A percentile compares a stretch with the other conserved stretches of the same genome.
These are phyloP conservation scores for Blastomyces silverae DNA, from an alignment of 2,329 filamentous ascomycete genomes.

Conservation along the genomic window DNA sequence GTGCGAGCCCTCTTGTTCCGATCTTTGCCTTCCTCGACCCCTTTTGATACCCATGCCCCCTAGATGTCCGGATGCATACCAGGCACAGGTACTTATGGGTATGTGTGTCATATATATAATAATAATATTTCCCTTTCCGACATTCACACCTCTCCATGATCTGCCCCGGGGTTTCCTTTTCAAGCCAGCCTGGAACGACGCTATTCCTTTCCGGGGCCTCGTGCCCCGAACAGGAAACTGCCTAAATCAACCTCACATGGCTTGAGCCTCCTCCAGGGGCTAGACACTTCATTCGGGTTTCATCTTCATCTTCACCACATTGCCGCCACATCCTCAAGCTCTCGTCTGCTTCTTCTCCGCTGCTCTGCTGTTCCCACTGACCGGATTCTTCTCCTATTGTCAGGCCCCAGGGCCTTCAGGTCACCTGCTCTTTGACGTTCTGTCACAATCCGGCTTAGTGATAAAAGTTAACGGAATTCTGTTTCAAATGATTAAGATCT, in stretches of 20 bases:
- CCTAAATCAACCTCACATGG: slow-evolving; percentile 4
- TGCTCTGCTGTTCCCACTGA: too few relatives aligned
- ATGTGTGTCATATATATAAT: too few relatives aligned
- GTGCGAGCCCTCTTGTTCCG: too few relatives aligned
- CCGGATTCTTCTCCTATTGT: background rate
- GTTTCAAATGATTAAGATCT: background rate
- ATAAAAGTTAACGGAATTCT: background rate
- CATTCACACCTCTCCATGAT: too few relatives aligned
- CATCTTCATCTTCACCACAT: background rate
- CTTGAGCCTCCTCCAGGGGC: background rate
- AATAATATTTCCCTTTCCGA: too few relatives aligned
- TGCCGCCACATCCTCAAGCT: background rate
- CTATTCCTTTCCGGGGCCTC: background rate
- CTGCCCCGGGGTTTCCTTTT: background rate
- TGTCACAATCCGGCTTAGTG: background rate
- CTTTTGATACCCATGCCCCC: too few relatives aligned
- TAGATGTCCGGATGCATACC: too few relatives aligned
- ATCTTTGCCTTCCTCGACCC: too few relatives aligned
- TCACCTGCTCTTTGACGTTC: background rate
- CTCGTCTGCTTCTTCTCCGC: background rate
- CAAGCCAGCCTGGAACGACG: background rate
- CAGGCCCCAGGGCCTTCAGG: background rate
- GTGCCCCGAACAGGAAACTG: slow-evolving; percentile 8
- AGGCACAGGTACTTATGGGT: too few relatives aligned
- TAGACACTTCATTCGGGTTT: background rate